Percentiles rank a stretch among this genome's conserved stretches.
These are phyloP conservation scores for Ophiobolus disseminans DNA, from an alignment of 2,329 filamentous ascomycete genomes.

Conservation along the genomic window DNA sequence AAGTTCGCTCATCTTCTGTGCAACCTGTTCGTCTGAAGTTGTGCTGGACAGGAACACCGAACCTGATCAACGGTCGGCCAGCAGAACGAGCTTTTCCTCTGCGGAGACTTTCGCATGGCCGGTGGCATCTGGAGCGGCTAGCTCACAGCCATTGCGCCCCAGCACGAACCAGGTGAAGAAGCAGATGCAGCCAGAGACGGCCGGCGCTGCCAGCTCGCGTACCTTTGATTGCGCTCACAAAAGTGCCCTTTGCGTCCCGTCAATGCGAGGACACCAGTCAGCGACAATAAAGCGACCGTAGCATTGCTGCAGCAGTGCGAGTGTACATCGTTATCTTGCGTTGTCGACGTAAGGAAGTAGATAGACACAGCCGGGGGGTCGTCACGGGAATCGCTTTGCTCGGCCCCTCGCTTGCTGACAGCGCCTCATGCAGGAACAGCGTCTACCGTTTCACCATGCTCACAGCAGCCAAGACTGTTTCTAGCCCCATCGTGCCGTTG, in stretches of 20 bases:
- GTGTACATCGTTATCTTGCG: constrained; percentile 16
- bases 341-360: constrained; percentile 10
- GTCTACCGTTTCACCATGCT: constrained; percentile 5
- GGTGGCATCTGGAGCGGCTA: constrained; percentile 9
- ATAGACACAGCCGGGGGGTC: constrained; percentile 3
- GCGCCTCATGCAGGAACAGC: constrained; percentile 3
- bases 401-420: constrained; percentile 3
- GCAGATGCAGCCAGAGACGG: background rate
- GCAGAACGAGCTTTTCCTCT: background rate
- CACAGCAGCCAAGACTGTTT: background rate
- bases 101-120: constrained; percentile 2
- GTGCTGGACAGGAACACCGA: background rate
- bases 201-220: constrained; percentile 7
- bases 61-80: background rate
- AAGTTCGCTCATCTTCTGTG: background rate
- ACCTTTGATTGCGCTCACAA: constrained; percentile 10
- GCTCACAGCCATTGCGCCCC: constrained; percentile 18
- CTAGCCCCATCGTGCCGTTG: constrained; percentile 1
- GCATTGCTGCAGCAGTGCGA: background rate
- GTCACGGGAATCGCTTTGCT: background rate
- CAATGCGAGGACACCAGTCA: constrained; percentile 8
- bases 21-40: constrained; percentile 1
- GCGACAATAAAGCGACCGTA: background rate
- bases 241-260: background rate
- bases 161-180: constrained; percentile 16